Evolutionary conservation across 345 rosid genomes (phyloP).

Genomic region (Linum usitatissimum): DNA sequence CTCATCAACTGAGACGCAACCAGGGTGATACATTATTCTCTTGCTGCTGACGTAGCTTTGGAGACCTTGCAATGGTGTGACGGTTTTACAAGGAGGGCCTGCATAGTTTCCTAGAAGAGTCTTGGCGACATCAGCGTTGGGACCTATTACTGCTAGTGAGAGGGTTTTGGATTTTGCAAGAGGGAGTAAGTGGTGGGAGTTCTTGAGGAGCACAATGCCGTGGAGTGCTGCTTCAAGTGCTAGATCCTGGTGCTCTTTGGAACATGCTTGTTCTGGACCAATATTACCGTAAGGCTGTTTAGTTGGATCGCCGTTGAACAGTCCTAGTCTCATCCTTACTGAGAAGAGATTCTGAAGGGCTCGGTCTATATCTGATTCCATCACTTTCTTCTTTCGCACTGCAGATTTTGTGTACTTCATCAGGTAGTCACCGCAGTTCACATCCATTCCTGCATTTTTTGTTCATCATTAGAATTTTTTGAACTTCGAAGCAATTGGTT

Average conservation of each 20-base stretch:
- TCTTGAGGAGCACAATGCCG: slow-evolving; percentile 85
- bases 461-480: background rate
- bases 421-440: background rate
- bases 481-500: background rate
- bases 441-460: slow-evolving; percentile 1
- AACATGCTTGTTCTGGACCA: slow-evolving; percentile 52
- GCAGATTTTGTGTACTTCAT: slow-evolving; percentile 31
- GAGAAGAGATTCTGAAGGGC: slow-evolving; percentile 74
- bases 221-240: slow-evolving; percentile 84
- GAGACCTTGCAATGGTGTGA: slow-evolving; percentile 50
- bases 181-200: slow-evolving; percentile 48
- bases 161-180: slow-evolving; percentile 28
- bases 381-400: slow-evolving; percentile 46
- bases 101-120: slow-evolving; percentile 79
- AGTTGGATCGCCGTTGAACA: slow-evolving; percentile 60
- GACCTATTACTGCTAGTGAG: slow-evolving; percentile 75
- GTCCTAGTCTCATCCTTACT: slow-evolving; percentile 78
- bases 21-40: slow-evolving; percentile 30
- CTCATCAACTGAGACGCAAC: slow-evolving; percentile 52
- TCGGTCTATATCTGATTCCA: slow-evolving; percentile 44
- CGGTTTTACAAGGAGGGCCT: slow-evolving; percentile 55
- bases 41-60: slow-evolving; percentile 36
- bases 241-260: slow-evolving; percentile 52
- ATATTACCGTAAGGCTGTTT: slow-evolving; percentile 52
- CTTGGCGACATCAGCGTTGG: slow-evolving; percentile 47